Conservation (phyloP, 1,139 yeast genomes). For the Debaryomycetaceae sp. region DNA sequence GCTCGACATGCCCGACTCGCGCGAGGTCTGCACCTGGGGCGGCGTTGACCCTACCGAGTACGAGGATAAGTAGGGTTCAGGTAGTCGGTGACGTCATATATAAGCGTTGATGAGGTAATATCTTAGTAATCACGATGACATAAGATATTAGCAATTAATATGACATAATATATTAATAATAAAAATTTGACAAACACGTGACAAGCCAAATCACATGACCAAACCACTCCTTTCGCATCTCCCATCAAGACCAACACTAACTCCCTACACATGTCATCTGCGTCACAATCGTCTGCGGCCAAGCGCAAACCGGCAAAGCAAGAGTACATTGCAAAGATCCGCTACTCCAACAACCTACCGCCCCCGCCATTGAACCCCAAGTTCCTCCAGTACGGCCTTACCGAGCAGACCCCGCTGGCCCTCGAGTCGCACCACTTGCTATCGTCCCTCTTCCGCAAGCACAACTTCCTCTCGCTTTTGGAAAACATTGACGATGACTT, state of each 20-base stretch:
- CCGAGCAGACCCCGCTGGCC: conserved; percentile 27
- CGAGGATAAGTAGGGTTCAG: conserved; percentile 1
- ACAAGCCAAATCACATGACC: too few relatives aligned
- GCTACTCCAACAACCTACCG: conserved; percentile 81
- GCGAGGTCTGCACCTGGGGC: conserved; percentile 20
- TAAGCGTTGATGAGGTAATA: too few relatives aligned
- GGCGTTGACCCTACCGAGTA: conserved; percentile 18
- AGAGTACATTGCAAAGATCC: conserved; percentile 78
- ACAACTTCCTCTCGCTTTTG: conserved; percentile 56
- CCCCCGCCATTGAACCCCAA: conserved; percentile 93
- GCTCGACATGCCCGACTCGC: conserved; percentile 24
- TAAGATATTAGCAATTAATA: background rate
- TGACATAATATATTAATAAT: too few relatives aligned
- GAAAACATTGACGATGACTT: conserved; percentile 58
- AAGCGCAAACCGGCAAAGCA: conserved; percentile 44
- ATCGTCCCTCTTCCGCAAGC: conserved; percentile 65
- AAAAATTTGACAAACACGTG: too few relatives aligned
- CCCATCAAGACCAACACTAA: too few relatives aligned
- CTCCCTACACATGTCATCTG: too few relatives aligned
- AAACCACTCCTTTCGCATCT: too few relatives aligned
- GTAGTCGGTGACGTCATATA: too few relatives aligned
- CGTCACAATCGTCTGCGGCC: conserved; percentile 11
- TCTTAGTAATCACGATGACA: background rate
- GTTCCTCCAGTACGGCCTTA: conserved; percentile 46
- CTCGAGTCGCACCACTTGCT: conserved; percentile 54